Conservation (phyloP, 306 rosid species). For the Oemleria cerasiformis region DNA sequence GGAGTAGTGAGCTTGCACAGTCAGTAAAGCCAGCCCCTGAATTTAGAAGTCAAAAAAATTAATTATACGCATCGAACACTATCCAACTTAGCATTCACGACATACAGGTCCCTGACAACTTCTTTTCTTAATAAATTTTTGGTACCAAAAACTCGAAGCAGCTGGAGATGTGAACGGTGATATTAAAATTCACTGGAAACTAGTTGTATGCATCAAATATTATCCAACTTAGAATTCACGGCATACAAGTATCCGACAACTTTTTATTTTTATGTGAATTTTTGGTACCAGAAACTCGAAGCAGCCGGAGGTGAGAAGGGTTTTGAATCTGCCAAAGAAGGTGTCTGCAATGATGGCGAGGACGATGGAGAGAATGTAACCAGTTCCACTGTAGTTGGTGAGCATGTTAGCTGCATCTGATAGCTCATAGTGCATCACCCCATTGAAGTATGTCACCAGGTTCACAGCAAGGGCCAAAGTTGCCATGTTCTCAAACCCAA, state of each 20-base stretch:
- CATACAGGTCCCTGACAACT: too few relatives aligned
- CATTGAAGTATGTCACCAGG: slow-evolving; percentile 62
- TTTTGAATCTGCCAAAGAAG: slow-evolving; percentile 61
- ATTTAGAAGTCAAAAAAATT: neutral
- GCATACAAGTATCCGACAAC: too few relatives aligned
- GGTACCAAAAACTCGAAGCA: too few relatives aligned
- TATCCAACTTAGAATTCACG: too few relatives aligned
- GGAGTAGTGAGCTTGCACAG: slow-evolving; percentile 70
- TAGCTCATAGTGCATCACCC: slow-evolving; percentile 58
- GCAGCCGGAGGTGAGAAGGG: slow-evolving; percentile 48
- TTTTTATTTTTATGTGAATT: too few relatives aligned
- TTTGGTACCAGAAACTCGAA: slow-evolving; percentile 59
- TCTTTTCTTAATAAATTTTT: too few relatives aligned
- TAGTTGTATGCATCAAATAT: too few relatives aligned
- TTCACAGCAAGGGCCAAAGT: slow-evolving; percentile 79
- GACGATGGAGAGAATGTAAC: slow-evolving; percentile 64
- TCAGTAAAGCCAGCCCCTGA: slow-evolving; percentile 63
- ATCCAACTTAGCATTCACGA: too few relatives aligned
- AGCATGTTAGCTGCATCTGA: slow-evolving; percentile 83
- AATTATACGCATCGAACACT: neutral
- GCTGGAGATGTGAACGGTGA: too few relatives aligned
- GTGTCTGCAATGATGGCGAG: slow-evolving; percentile 77
- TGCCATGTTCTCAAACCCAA: slow-evolving; percentile 73
- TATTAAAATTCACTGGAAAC: too few relatives aligned
- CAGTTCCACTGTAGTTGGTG: slow-evolving; percentile 71